Evolutionary conservation across 2,329 filamentous ascomycete species (phyloP).

Genomic region (Ceratocystis eucalypticola): DNA sequence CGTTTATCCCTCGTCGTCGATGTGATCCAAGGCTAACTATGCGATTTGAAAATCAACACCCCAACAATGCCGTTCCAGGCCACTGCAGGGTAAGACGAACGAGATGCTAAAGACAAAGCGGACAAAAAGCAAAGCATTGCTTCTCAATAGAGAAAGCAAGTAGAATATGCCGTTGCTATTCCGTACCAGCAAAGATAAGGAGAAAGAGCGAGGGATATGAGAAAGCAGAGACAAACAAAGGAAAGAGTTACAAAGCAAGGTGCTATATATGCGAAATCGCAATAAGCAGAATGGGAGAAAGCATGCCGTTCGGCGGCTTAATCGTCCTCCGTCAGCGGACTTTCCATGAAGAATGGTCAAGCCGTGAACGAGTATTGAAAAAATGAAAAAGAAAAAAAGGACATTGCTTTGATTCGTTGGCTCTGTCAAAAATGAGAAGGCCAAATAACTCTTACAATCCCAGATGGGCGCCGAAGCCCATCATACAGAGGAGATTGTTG

Average conservation of each 20-base stretch:
- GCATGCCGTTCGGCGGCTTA: not conserved
- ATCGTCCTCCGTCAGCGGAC: not conserved
- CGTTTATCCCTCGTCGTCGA: not conserved
- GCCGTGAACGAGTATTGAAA: not conserved
- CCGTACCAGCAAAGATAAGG: not conserved
- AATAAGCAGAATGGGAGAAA: not conserved
- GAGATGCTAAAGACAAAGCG: not conserved
- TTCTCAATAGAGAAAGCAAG: not conserved
- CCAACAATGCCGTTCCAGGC: constrained; percentile 6
- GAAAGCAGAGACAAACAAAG: constrained; percentile 3
- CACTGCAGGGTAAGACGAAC: not conserved
- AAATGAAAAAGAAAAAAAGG: not conserved
- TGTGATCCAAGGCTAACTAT: not conserved
- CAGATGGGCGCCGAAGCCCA: not conserved
- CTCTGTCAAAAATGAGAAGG: not conserved
- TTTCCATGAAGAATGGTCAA: not conserved
- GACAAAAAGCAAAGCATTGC: not conserved
- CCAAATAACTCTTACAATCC: not conserved
- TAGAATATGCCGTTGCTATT: not conserved
- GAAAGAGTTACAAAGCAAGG: constrained; percentile 10
- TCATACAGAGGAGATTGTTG: not conserved
- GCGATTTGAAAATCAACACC: not conserved
- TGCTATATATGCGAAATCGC: not conserved
- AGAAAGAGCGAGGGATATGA: not conserved
- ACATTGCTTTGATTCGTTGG: not conserved